Conservation (phyloP, 73 alveolate genomes). For the Tetrahymena elliotti region DNA sequence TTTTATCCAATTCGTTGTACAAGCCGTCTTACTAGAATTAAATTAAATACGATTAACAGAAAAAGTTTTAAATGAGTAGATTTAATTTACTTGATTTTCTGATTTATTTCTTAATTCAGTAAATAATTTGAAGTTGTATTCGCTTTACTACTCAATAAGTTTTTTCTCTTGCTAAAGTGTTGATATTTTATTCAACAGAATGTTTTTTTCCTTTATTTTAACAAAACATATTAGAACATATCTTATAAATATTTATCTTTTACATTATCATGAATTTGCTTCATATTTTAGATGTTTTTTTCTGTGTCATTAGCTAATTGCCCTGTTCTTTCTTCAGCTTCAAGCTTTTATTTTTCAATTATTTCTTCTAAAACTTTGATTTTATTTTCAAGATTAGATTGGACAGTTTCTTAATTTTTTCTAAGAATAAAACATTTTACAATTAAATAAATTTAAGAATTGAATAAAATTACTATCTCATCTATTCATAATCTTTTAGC, state of each 20-base stretch:
- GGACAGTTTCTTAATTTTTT: background rate
- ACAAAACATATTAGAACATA: background rate
- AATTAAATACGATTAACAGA: background rate
- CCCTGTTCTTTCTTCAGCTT: background rate
- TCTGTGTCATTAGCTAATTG: background rate
- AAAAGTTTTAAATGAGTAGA: too few relatives aligned
- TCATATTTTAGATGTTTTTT: background rate
- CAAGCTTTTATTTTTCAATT: background rate
- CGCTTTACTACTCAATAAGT: background rate
- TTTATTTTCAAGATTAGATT: background rate
- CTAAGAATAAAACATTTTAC: background rate
- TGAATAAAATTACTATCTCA: background rate
- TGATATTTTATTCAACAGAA: background rate
- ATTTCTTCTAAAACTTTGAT: background rate
- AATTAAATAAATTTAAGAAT: background rate
- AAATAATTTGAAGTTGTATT: background rate
- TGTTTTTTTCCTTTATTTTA: background rate
- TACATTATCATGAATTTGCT: background rate
- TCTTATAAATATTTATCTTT: background rate
- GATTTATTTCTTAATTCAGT: background rate
- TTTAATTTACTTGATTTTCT: background rate
- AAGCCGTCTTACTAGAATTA: background rate
- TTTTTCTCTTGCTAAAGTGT: background rate
- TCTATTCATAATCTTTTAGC: background rate
- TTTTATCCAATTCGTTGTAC: background rate